Evolutionary conservation across 1,284 basidiomycete genomes (phyloP).

Genomic region (Microbotryomycetes sp.): DNA sequence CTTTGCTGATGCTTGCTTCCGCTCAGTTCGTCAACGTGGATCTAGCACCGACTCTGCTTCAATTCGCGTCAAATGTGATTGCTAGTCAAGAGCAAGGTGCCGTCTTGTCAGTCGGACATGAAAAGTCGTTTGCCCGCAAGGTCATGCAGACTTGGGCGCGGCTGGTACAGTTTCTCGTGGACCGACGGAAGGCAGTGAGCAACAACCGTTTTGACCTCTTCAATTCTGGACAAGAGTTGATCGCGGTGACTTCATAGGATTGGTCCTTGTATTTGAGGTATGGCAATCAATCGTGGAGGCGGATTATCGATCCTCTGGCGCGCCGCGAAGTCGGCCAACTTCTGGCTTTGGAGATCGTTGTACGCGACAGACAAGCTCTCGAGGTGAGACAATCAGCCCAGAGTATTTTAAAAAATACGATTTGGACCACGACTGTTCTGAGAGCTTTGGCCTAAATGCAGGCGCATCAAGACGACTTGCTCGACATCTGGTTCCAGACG

Average conservation of each 20-base stretch:
- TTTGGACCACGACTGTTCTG: neutral
- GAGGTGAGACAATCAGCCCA: neutral
- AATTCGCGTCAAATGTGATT: slow-evolving; percentile 54
- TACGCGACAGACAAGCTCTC: slow-evolving; percentile 49
- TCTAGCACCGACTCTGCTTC: slow-evolving; percentile 57
- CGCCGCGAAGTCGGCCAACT: slow-evolving; percentile 59
- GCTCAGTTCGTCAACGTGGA: slow-evolving; percentile 51
- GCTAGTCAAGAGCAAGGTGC: too few relatives aligned
- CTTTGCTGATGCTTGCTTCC: slow-evolving; percentile 12
- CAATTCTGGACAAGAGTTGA: too few relatives aligned
- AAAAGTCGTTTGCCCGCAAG: too few relatives aligned
- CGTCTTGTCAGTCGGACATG: too few relatives aligned
- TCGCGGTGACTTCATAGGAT: slow-evolving; percentile 47
- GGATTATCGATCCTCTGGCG: slow-evolving; percentile 51
- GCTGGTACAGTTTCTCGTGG: too few relatives aligned
- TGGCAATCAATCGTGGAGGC: slow-evolving; percentile 56
- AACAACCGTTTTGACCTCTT: too few relatives aligned
- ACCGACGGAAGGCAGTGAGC: too few relatives aligned
- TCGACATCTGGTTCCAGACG: slow-evolving; percentile 54
- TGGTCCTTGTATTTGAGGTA: slow-evolving; percentile 59
- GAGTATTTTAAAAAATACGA: neutral
- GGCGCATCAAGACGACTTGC: slow-evolving; percentile 51
- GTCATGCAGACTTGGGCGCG: too few relatives aligned
- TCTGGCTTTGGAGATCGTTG: slow-evolving; percentile 59
- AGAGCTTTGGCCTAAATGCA: too few relatives aligned